Evolutionary conservation across 805 yeast species (phyloP), one percentile per base, ranked within the genome.

Genomic region (Jamesozyma lodderae): DNA sequence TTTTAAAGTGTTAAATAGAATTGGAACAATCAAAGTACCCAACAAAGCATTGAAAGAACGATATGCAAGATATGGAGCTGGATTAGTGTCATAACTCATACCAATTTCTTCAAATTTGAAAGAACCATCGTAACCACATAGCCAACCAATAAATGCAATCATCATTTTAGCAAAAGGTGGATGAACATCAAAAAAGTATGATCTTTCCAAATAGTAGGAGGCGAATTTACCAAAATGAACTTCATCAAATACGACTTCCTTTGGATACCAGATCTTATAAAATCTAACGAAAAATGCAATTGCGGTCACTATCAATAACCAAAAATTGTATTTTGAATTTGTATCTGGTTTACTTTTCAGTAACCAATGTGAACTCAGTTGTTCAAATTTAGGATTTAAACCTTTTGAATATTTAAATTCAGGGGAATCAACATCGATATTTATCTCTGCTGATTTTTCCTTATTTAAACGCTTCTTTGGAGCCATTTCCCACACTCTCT

Each of bases 111-210:
- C 95, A 53, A 90, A 92, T 61, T 87, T 85, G 70, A 87, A 92
- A 10, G 73, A 60, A n/a, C 99, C 99, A 53, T 81, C 78, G 60
- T 85, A 92, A 3, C 96, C 96, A 36, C 81, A 77, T 18, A 92
- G 52, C 70, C 80, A 86, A 31, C 98, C 99, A 28, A 81, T 85
- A 41, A 79, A 71, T 0, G 97, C 97, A 62, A 90, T 85, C 48
- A 88, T 69, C 59, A 92, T 69, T 60, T 92, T 92, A 38, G 95
- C 98, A 62, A 92, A 85, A 17, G 99, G 99, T 8, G 99, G 99
- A 64, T 92, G 99, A 37, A 92, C 77, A 63, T 92, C 99, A 55
- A 92, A 92, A 61, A 86, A 92, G 61, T 84, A 92, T 0, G 95
- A 81, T 45, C 95, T 72, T 61, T 90, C 83, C 42, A 90, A 64